Percentiles rank a stretch among this genome's conserved stretches.
Evolutionary conservation across 441 rosid genomes (phyloP).

Genomic region (Sinapis alba): DNA sequence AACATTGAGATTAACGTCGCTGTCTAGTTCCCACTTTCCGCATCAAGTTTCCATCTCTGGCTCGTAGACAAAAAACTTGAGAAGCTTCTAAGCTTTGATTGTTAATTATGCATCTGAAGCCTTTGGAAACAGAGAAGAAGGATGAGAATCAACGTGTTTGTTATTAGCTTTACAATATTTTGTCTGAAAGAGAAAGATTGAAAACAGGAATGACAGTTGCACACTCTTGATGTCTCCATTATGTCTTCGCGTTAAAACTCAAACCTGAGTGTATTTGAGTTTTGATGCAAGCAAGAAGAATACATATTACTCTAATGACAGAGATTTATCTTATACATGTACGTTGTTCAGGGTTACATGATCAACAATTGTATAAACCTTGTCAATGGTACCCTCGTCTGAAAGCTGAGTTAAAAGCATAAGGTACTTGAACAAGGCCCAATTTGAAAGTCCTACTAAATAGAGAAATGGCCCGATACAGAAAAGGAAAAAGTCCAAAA

Average conservation of each 20-base stretch:
- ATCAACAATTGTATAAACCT: too few species aligned
- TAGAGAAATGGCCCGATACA: too few species aligned
- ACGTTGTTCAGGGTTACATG: too few species aligned
- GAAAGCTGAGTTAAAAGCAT: too few species aligned
- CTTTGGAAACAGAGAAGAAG: neutral
- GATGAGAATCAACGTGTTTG: neutral
- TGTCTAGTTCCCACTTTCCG: neutral
- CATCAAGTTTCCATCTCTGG: conserved; percentile 1
- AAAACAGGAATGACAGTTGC: neutral
- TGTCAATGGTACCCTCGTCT: too few species aligned
- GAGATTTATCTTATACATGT: too few species aligned
- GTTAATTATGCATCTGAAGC: neutral
- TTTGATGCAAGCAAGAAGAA: neutral
- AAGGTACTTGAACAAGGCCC: too few species aligned
- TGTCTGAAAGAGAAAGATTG: neutral
- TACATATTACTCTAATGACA: too few species aligned
- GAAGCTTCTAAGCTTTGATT: neutral
- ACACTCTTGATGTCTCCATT: neutral
- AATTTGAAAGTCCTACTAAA: too few species aligned
- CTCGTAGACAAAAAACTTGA: neutral
- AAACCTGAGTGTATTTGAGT: conserved; percentile 1
- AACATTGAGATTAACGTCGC: conserved; percentile 63
- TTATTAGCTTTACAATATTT: conserved; percentile 6
- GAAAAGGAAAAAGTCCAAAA: conserved; percentile 11
- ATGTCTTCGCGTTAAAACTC: neutral